Conservation (phyloP, 345 rosid genomes). For the Heritiera fomes region DNA sequence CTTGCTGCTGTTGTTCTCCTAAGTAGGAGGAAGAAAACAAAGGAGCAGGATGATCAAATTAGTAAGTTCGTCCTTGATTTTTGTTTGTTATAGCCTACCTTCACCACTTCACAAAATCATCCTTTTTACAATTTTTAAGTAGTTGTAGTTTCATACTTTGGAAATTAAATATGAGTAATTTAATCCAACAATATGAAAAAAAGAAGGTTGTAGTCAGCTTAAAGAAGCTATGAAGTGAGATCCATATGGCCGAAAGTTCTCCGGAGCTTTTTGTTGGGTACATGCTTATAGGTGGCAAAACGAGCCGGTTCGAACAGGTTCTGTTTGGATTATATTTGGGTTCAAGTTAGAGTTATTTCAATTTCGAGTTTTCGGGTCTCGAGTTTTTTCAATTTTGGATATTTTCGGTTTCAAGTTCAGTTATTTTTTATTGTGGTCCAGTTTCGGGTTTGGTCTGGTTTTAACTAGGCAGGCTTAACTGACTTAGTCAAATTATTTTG, state of each 20-base stretch:
- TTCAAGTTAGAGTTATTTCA: too few species aligned
- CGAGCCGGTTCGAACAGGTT: too few species aligned
- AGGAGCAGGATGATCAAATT: neutral
- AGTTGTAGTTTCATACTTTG: neutral
- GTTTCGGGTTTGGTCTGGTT: too few species aligned
- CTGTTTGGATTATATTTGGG: too few species aligned
- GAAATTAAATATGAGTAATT: neutral
- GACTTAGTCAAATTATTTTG: too few species aligned
- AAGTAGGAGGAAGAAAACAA: conserved; percentile 12
- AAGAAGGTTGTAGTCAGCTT: neutral
- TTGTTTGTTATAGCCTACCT: neutral
- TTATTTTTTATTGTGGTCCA: too few species aligned
- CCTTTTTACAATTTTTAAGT: neutral
- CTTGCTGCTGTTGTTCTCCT: conserved; percentile 16
- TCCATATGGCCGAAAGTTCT: neutral
- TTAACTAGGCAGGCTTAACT: too few species aligned
- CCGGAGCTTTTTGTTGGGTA: neutral
- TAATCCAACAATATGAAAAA: neutral
- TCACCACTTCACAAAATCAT: neutral
- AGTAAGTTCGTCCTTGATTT: neutral
- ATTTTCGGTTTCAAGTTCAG: too few species aligned
- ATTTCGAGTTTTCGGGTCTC: too few species aligned
- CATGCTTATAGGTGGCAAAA: too few species aligned
- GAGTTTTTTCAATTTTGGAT: too few species aligned
- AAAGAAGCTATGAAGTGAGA: neutral